Conservation (phyloP, 495 filamentous ascomycete species). For the Aspergillus carlsbadensis region DNA sequence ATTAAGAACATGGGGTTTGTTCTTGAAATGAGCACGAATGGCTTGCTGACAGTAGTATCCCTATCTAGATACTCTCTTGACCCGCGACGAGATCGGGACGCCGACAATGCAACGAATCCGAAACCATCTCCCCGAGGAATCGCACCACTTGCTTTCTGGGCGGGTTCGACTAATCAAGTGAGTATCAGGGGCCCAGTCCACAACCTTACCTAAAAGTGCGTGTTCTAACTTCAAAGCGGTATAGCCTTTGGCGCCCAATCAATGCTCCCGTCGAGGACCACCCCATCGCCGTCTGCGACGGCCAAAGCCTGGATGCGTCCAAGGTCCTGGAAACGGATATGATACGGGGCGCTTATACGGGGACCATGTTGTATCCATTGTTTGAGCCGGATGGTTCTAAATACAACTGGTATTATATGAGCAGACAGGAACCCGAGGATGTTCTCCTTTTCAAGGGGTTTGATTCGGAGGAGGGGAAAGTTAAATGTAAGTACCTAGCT, state of each 20-base stretch:
- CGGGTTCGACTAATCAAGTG: constrained; percentile 21
- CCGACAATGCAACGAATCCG: constrained; percentile 17
- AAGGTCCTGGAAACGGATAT: constrained; percentile 29
- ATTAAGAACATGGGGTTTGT: background rate
- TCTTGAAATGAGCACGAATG: background rate
- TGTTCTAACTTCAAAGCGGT: background rate
- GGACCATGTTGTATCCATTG: constrained; percentile 22
- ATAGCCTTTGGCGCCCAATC: constrained; percentile 32
- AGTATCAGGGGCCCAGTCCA: too few relatives aligned
- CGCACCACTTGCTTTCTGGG: constrained; percentile 10
- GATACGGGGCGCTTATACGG: constrained; percentile 21
- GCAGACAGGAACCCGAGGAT: constrained; percentile 25
- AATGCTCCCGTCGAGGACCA: constrained; percentile 26
- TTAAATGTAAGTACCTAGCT: constrained; percentile 9
- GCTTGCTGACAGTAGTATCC: background rate
- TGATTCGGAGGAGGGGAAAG: constrained; percentile 20
- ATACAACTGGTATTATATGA: constrained; percentile 32
- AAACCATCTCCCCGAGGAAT: constrained; percentile 15
- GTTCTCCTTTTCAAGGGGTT: constrained; percentile 34
- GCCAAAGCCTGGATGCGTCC: constrained; percentile 19
- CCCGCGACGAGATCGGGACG: constrained; percentile 10
- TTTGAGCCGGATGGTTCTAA: constrained; percentile 15
- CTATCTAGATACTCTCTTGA: constrained; percentile 15
- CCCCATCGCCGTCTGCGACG: constrained; percentile 34
- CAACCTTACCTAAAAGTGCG: too few relatives aligned